Evolutionary conservation across 2,329 filamentous ascomycete genomes (phyloP).

Genomic region (Lojkania enalia): DNA sequence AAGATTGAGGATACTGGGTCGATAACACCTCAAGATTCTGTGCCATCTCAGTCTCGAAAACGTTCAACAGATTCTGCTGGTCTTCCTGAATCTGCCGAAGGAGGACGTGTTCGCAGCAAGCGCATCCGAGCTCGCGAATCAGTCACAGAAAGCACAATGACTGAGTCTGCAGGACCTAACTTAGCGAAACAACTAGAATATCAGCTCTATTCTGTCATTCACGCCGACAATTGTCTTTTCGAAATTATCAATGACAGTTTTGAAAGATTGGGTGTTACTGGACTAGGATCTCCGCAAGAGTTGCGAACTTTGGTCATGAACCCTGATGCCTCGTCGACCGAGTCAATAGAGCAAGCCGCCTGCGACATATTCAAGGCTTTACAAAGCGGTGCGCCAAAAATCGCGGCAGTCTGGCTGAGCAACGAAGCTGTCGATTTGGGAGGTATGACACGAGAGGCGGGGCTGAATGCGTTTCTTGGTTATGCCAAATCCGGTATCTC

Average conservation of each 20-base stretch:
- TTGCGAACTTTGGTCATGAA: constrained; percentile 35
- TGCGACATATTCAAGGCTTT: constrained; percentile 48
- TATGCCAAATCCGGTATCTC: constrained; percentile 54
- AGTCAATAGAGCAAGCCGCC: constrained; percentile 39
- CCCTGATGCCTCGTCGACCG: constrained; percentile 12
- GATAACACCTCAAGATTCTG: constrained; percentile 31
- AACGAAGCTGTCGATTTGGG: constrained; percentile 55
- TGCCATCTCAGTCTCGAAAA: constrained; percentile 56
- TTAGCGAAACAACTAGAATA: constrained; percentile 58
- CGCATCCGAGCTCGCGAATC: constrained; percentile 64
- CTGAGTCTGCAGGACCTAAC: constrained; percentile 56
- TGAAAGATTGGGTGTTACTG: constrained; percentile 54
- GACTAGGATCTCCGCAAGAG: constrained; percentile 48
- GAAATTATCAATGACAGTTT: constrained; percentile 58
- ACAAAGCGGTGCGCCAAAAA: constrained; percentile 42
- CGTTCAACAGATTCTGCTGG: constrained; percentile 63
- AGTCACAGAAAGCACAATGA: constrained; percentile 51
- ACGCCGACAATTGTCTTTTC: constrained; percentile 63
- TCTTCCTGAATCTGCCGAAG: constrained; percentile 60
- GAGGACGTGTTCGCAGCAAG: constrained; percentile 61
- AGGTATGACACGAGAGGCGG: constrained; percentile 54
- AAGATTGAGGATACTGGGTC: constrained; percentile 23
- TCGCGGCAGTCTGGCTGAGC: constrained; percentile 54
- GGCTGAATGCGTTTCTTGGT: constrained; percentile 60
- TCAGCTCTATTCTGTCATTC: constrained; percentile 55